Conservation (phyloP, 1,139 yeast species). For the Komagataea norvegica region DNA sequence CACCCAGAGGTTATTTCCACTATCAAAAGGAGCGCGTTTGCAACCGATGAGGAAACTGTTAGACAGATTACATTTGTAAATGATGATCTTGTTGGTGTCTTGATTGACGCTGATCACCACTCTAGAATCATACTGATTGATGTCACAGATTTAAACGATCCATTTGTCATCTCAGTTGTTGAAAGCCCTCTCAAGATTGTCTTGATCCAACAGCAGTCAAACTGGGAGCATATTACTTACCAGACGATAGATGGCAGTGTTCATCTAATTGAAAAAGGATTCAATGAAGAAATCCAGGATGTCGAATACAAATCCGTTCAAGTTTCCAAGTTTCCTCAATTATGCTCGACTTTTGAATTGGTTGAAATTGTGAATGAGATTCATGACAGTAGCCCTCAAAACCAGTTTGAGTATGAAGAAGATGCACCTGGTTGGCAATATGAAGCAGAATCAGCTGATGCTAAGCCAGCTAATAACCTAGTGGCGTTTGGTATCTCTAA, state of each 20-base stretch:
- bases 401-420: constrained; percentile 27
- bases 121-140: constrained; percentile 51
- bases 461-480: constrained; percentile 19
- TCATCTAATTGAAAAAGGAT: constrained; percentile 32
- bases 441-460: constrained; percentile 25
- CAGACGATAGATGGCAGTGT: constrained; percentile 66
- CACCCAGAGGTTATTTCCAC: constrained; percentile 42
- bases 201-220: constrained; percentile 51
- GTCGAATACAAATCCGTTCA: constrained; percentile 29
- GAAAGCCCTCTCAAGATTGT: constrained; percentile 50
- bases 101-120: constrained; percentile 44
- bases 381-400: constrained; percentile 13
- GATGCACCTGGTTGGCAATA: constrained; percentile 24
- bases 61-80: constrained; percentile 63
- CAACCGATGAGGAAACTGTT: constrained; percentile 41
- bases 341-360: constrained; percentile 62
- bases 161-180: constrained; percentile 37
- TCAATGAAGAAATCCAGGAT: constrained; percentile 29
- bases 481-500: constrained; percentile 68
- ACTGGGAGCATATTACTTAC: constrained; percentile 47
- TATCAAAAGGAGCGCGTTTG: constrained; percentile 35
- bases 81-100: constrained; percentile 42
- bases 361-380: constrained; percentile 28
- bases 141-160: constrained; percentile 37
- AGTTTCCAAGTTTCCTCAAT: constrained; percentile 57